These are phyloP conservation scores for Helenozyma baotianmanensis DNA, from an alignment of 805 yeast genomes.

Conservation along the genomic window DNA sequence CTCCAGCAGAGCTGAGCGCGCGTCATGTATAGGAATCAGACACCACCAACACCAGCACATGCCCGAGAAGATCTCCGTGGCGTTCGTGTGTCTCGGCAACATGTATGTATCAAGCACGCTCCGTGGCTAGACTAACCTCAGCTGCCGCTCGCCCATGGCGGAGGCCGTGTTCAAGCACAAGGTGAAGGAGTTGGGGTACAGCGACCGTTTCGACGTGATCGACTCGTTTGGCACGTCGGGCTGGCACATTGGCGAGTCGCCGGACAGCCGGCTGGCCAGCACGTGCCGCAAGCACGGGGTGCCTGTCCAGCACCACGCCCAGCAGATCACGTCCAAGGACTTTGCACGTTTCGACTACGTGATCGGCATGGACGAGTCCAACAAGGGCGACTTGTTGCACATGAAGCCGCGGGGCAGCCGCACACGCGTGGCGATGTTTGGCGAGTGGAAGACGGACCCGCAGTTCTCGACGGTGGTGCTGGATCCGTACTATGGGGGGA, in stretches of 20 bases:
- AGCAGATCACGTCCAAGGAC: slow-evolving; percentile 52
- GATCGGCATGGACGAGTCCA: slow-evolving; percentile 68
- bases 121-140: slow-evolving; percentile 22
- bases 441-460: slow-evolving; percentile 64
- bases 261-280: slow-evolving; percentile 69
- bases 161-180: slow-evolving; percentile 79
- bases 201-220: slow-evolving; percentile 45
- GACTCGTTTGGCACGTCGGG: slow-evolving; percentile 90
- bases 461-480: slow-evolving; percentile 56
- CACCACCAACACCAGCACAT: background rate
- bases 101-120: slow-evolving; percentile 46
- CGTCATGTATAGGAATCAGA: background rate
- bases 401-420: slow-evolving; percentile 49
- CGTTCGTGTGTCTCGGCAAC: slow-evolving; percentile 88
- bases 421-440: slow-evolving; percentile 61
- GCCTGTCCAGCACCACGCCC: slow-evolving; percentile 71
- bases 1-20: slow-evolving; percentile 4
- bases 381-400: slow-evolving; percentile 45
- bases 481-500: slow-evolving; percentile 93
- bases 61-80: slow-evolving; percentile 51
- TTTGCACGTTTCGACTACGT: slow-evolving; percentile 61
- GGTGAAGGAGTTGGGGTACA: slow-evolving; percentile 48
- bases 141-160: slow-evolving; percentile 97
- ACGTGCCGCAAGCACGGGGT: slow-evolving; percentile 71
- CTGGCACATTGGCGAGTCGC: slow-evolving; percentile 77